Conservation (phyloP, 2,329 filamentous ascomycete species). For the Fusarium udum region DNA sequence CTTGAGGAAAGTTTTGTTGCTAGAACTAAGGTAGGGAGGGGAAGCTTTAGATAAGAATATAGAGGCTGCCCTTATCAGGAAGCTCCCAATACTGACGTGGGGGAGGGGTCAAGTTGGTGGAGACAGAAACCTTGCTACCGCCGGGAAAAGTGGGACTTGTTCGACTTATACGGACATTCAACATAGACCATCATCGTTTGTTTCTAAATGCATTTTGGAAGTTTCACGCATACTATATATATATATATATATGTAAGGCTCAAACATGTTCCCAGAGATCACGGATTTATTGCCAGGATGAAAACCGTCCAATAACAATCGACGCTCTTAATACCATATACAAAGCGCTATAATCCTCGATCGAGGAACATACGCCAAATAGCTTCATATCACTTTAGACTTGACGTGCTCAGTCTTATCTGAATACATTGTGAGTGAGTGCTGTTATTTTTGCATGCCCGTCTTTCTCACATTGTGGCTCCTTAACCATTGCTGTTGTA, state of each 20-base stretch:
- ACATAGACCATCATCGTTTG: neutral
- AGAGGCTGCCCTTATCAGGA: slow-evolving; percentile 24
- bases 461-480: neutral
- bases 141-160: slow-evolving; percentile 16
- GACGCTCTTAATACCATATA: neutral
- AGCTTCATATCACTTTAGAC: neutral
- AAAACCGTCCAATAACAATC: neutral
- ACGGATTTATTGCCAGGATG: neutral
- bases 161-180: neutral
- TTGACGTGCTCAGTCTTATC: too few relatives aligned
- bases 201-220: neutral
- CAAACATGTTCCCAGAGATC: neutral
- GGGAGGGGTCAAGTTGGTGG: slow-evolving; percentile 21
- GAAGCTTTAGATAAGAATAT: slow-evolving; percentile 17
- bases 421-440: too few relatives aligned
- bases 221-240: too few relatives aligned
- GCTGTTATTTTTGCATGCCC: neutral
- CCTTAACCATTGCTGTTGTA: neutral
- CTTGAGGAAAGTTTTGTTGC: neutral
- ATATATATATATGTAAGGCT: too few relatives aligned
- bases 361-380: neutral
- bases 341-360: neutral
- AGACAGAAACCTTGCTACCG: neutral
- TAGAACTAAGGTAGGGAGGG: neutral
- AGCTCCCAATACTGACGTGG: slow-evolving; percentile 20